Percentiles rank a stretch among this genome's conserved stretches.
phyloP scores from a whole-genome alignment of 352 stramenopile species.

The Pythium phragmiticola region DNA sequence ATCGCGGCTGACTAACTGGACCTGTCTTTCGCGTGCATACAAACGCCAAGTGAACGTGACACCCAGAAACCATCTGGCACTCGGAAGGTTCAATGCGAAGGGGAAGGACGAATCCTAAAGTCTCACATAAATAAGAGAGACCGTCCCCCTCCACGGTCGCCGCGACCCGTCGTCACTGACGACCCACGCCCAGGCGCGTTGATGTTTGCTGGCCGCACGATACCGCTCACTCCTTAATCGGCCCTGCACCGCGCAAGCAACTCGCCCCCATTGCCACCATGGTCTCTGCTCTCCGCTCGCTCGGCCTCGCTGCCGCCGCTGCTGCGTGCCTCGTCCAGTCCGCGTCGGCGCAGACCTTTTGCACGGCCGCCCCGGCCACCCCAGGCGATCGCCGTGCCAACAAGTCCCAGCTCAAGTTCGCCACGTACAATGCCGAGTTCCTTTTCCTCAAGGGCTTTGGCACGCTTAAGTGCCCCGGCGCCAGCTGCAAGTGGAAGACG shows the following conservation, averaged over 20 bases:
- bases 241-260: conserved; percentile 18
- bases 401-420: conserved; percentile 58
- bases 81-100: too few species aligned
- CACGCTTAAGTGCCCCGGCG: conserved; percentile 41
- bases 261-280: conserved; percentile 20
- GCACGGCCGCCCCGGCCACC: conserved; percentile 39
- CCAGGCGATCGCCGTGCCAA: conserved; percentile 42
- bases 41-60: too few species aligned
- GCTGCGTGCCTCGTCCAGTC: conserved; percentile 14
- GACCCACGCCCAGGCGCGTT: background rate
- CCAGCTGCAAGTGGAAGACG: conserved; percentile 55
- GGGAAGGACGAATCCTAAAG: too few species aligned
- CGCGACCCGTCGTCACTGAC: too few species aligned
- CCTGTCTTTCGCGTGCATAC: too few species aligned
- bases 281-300: conserved; percentile 32
- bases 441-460: conserved; percentile 50
- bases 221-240: conserved; percentile 31
- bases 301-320: conserved; percentile 24
- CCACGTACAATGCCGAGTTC: conserved; percentile 67
- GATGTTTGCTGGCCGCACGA: background rate
- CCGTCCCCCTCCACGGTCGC: too few species aligned
- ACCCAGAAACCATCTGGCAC: too few species aligned
- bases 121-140: too few species aligned
- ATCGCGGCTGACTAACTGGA: too few species aligned
- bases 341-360: conserved; percentile 42